A percentile compares a stretch with the other conserved stretches of the same genome.
Evolutionary conservation across 495 filamentous ascomycete genomes (phyloP).

Genomic region (Tuber borchii): DNA sequence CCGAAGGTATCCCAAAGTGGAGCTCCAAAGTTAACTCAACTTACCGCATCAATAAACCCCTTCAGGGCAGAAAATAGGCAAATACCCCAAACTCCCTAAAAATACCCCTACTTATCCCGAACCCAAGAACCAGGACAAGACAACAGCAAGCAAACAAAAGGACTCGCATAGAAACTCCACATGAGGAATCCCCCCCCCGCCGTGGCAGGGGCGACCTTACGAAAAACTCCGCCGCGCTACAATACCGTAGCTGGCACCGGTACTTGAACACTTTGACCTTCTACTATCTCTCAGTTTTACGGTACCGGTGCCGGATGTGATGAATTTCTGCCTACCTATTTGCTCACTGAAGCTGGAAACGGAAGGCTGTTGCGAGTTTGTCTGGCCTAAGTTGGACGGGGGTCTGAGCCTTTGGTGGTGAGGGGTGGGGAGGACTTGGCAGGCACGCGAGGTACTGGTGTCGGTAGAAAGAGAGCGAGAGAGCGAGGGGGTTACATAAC

Average conservation of each 20-base stretch:
- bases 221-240: neutral
- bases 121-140: neutral
- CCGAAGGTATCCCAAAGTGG: neutral
- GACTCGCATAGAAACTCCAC: neutral
- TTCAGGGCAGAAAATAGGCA: conserved; percentile 3
- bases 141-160: neutral
- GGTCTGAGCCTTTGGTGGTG: neutral
- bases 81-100: neutral
- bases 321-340: neutral
- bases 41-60: neutral
- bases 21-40: neutral
- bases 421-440: conserved; percentile 3
- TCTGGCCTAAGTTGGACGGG: neutral
- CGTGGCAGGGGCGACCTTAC: neutral
- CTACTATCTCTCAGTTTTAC: neutral
- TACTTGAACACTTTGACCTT: conserved; percentile 2
- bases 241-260: neutral
- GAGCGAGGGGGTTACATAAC: neutral
- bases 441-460: neutral
- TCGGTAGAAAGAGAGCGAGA: neutral
- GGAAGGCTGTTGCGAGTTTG: neutral
- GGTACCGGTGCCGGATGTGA: neutral
- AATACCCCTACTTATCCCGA: neutral
- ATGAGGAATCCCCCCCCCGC: neutral
- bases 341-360: neutral